phyloP scores from a whole-genome alignment of 257 asterid species.

The Solanum phureja region DNA sequence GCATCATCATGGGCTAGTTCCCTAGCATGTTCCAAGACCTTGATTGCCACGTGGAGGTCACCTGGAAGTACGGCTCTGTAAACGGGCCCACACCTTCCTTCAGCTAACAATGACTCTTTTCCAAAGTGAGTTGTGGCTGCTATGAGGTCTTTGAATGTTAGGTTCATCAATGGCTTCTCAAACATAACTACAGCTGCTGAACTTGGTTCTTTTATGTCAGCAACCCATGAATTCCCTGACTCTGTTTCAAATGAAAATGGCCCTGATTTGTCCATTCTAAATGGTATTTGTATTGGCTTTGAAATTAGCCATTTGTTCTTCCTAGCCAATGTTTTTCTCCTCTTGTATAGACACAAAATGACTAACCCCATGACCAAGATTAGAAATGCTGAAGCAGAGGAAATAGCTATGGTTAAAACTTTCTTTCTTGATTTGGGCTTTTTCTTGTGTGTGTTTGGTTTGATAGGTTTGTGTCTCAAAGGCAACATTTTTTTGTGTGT shows the following conservation, averaged over 20 bases:
- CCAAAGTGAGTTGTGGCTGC: slow-evolving; percentile 92
- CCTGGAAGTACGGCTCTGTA: slow-evolving; percentile 93
- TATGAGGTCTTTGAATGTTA: slow-evolving; percentile 84
- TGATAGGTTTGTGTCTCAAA: slow-evolving; percentile 3
- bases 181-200: slow-evolving; percentile 90
- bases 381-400: slow-evolving; percentile 24
- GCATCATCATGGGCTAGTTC: slow-evolving; percentile 50
- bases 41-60: slow-evolving; percentile 90
- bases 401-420: slow-evolving; percentile 14
- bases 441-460: not conserved
- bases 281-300: slow-evolving; percentile 60
- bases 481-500: slow-evolving; percentile 17
- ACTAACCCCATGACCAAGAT: slow-evolving; percentile 1
- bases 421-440: slow-evolving; percentile 21
- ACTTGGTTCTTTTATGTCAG: slow-evolving; percentile 77
- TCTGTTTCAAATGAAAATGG: slow-evolving; percentile 91
- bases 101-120: slow-evolving; percentile 76
- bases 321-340: slow-evolving; percentile 27
- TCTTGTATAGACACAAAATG: slow-evolving; percentile 29
- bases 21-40: slow-evolving; percentile 71
- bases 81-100: slow-evolving; percentile 81
- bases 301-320: slow-evolving; percentile 80
- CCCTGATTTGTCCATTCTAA: slow-evolving; percentile 67
- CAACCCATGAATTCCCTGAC: slow-evolving; percentile 92
- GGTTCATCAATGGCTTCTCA: slow-evolving; percentile 91